Conservation (phyloP, 306 rosid genomes). For the Inga leiocalycina region DNA sequence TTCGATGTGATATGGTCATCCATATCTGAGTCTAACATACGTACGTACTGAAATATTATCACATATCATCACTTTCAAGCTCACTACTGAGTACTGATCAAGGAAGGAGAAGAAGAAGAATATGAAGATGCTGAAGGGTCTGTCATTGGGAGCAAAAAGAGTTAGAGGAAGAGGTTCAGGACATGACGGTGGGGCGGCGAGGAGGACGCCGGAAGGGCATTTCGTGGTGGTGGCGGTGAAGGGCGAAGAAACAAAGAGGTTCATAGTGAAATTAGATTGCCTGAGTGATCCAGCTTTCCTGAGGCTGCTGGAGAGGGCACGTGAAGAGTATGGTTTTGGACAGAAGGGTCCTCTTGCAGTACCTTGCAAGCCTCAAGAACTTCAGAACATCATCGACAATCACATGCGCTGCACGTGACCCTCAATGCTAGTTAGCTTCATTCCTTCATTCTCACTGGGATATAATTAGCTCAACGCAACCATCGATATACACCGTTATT, state of each 20-base stretch:
- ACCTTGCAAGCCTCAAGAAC: conserved; percentile 63
- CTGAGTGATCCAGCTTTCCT: conserved; percentile 59
- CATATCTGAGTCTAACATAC: background rate
- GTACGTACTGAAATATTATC: background rate
- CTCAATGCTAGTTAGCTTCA: background rate
- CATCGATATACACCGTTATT: background rate
- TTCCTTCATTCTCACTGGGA: background rate
- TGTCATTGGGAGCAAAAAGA: background rate
- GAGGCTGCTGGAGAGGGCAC: conserved; percentile 57
- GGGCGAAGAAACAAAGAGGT: conserved; percentile 65
- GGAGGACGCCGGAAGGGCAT: conserved; percentile 51
- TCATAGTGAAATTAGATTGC: conserved; percentile 56
- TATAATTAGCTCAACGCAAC: background rate
- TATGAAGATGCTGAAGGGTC: background rate
- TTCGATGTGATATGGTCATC: background rate
- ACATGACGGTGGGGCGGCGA: background rate
- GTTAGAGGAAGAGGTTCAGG: conserved; percentile 20
- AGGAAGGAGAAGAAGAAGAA: background rate
- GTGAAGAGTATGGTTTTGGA: conserved; percentile 66
- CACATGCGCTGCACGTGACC: conserved; percentile 9
- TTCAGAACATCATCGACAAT: conserved; percentile 54
- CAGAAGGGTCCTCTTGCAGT: conserved; percentile 73
- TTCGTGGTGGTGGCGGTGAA: conserved; percentile 67
- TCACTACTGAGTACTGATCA: background rate
- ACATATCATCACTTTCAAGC: background rate